A percentile compares a stretch with the other conserved stretches of the same genome.
Evolutionary conservation across 805 yeast genomes (phyloP).

Genomic region (Jamesozyma jinghongensis): DNA sequence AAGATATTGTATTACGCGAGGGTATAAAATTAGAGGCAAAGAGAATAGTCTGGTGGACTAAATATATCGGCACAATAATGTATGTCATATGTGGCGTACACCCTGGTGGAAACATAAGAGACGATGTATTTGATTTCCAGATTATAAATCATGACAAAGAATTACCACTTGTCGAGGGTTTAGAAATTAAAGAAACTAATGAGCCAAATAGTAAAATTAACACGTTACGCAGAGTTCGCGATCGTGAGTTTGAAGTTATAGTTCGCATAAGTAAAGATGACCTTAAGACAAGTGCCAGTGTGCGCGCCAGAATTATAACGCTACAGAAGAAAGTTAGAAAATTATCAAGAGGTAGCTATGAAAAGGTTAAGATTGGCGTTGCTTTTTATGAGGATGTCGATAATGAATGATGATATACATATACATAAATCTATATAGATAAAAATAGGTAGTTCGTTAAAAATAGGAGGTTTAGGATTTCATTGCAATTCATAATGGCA

Average conservation of each 20-base stretch:
- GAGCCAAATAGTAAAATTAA: background rate
- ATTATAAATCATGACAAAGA: slow-evolving; percentile 26
- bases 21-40: slow-evolving; percentile 37
- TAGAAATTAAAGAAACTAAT: background rate
- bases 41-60: slow-evolving; percentile 60
- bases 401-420: background rate
- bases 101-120: slow-evolving; percentile 71
- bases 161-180: slow-evolving; percentile 7
- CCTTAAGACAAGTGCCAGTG: slow-evolving; percentile 50
- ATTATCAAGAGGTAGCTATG: slow-evolving; percentile 41
- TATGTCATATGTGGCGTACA: slow-evolving; percentile 71
- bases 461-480: no score
- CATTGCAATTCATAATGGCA: background rate
- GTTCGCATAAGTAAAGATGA: slow-evolving; percentile 43
- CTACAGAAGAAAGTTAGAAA: slow-evolving; percentile 54
- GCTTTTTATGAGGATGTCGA: slow-evolving; percentile 31
- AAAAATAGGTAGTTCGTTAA: background rate
- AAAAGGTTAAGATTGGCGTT: slow-evolving; percentile 45
- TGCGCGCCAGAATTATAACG: slow-evolving; percentile 47
- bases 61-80: slow-evolving; percentile 64
- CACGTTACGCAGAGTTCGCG: background rate
- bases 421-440: background rate
- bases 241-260: slow-evolving; percentile 30
- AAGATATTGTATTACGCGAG: slow-evolving; percentile 40
- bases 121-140: slow-evolving; percentile 43